Evolutionary conservation across 106 monocot species (phyloP).

Genomic region (Amphibolis antarctica): DNA sequence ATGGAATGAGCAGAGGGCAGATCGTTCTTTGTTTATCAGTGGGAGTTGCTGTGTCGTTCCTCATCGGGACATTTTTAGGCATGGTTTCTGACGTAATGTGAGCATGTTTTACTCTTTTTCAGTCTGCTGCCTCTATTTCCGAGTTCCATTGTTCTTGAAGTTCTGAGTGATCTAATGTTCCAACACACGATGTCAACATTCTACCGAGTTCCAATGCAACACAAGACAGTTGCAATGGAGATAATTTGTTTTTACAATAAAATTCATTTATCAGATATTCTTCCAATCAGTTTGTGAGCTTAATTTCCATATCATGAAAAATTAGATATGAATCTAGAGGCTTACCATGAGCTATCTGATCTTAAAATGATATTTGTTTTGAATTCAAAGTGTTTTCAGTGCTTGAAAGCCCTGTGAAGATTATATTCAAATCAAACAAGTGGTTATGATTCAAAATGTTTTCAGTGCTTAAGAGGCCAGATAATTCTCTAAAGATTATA

Average conservation of each 20-base stretch:
- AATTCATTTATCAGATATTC: not conserved
- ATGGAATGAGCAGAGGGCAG: constrained; percentile 50
- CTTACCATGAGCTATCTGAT: no score
- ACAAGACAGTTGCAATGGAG: not conserved
- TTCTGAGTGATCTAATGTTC: not conserved
- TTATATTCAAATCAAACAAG: no score
- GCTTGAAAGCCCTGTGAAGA: no score
- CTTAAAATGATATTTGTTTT: no score
- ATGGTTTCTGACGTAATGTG: constrained; percentile 66
- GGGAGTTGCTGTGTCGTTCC: constrained; percentile 41
- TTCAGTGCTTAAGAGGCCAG: no score
- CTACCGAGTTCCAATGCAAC: no score
- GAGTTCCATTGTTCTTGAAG: not conserved
- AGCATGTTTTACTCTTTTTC: constrained; percentile 13
- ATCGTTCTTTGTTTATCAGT: constrained; percentile 35
- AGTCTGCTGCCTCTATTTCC: not conserved
- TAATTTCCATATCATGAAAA: no score
- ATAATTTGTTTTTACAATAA: not conserved
- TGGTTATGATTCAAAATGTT: no score
- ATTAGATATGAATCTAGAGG: no score
- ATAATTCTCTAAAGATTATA: no score
- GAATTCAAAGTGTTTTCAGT: no score
- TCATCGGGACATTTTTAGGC: constrained; percentile 50
- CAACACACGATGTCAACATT: not conserved
- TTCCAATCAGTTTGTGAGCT: not conserved